These are phyloP conservation scores for Fusarium neocosmosporiellum DNA, from an alignment of 2,329 filamentous ascomycete species.

Conservation along the genomic window DNA sequence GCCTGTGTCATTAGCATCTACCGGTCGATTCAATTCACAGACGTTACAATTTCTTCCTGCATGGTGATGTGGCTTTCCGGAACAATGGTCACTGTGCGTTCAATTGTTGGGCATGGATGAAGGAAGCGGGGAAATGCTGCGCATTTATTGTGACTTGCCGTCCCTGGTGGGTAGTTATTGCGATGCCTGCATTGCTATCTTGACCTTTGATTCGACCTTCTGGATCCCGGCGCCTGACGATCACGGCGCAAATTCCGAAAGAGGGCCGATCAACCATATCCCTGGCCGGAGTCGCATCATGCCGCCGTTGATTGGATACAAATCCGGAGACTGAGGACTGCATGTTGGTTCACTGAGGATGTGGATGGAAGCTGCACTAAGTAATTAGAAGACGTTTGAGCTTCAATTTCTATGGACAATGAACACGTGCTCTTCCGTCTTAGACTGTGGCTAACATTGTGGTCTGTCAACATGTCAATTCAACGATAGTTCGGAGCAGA, in stretches of 20 bases:
- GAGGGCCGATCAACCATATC: not conserved
- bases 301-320: not conserved
- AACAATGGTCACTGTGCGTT: not conserved
- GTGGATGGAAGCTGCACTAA: not conserved
- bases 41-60: constrained; percentile 12
- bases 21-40: not conserved
- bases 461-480: not conserved
- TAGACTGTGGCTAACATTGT: not conserved
- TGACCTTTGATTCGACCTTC: constrained; percentile 6
- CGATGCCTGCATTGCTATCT: not conserved
- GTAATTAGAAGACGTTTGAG: not conserved
- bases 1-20: not conserved
- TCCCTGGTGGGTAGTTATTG: not conserved
- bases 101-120: not conserved
- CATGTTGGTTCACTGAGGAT: not conserved
- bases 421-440: not conserved
- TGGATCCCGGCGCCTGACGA: not conserved
- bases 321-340: not conserved
- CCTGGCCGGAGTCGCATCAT: not conserved
- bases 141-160: not conserved
- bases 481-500: not conserved
- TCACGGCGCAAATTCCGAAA: not conserved
- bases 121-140: not conserved
- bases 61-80: not conserved
- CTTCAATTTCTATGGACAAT: accelerated